Evolutionary conservation across 1,284 basidiomycete species (phyloP).

Genomic region (Tilletia caries): DNA sequence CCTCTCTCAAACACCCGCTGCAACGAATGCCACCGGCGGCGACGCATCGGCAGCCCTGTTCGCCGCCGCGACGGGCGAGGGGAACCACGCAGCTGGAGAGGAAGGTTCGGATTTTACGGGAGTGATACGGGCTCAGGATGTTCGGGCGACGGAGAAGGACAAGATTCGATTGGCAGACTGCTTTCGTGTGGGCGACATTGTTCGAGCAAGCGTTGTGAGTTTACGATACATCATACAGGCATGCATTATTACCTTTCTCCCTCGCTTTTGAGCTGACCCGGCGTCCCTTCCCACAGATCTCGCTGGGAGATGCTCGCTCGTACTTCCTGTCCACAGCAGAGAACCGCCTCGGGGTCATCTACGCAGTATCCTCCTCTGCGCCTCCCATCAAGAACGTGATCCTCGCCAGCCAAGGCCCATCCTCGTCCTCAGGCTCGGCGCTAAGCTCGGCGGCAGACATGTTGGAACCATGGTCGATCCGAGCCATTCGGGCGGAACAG

Average conservation of each 20-base stretch:
- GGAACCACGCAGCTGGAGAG: slow-evolving; percentile 50
- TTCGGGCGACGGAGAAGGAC: slow-evolving; percentile 77
- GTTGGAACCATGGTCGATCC: neutral
- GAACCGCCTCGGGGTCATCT: slow-evolving; percentile 80
- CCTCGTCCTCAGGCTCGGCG: neutral
- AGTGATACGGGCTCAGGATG: slow-evolving; percentile 82
- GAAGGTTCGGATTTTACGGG: slow-evolving; percentile 69
- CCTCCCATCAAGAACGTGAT: slow-evolving; percentile 2
- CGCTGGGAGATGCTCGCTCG: slow-evolving; percentile 54
- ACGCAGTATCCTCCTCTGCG: slow-evolving; percentile 41
- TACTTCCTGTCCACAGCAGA: slow-evolving; percentile 92
- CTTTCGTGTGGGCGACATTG: slow-evolving; percentile 92
- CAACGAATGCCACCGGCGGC: neutral
- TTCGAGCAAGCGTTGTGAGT: slow-evolving; percentile 84
- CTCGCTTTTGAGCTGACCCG: neutral
- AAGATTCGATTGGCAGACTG: slow-evolving; percentile 88
- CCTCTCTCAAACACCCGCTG: neutral
- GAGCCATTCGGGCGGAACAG: neutral
- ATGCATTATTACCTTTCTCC: neutral
- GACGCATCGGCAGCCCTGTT: slow-evolving; percentile 11
- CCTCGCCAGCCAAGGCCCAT: neutral
- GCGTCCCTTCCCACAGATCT: slow-evolving; percentile 40
- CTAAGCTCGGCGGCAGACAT: slow-evolving; percentile 8
- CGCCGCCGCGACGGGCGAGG: slow-evolving; percentile 29
- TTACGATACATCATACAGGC: neutral